Base-by-base conservation (phyloP, 1,139 yeast genomes). In the Zygoascus hellenicus region DNA sequence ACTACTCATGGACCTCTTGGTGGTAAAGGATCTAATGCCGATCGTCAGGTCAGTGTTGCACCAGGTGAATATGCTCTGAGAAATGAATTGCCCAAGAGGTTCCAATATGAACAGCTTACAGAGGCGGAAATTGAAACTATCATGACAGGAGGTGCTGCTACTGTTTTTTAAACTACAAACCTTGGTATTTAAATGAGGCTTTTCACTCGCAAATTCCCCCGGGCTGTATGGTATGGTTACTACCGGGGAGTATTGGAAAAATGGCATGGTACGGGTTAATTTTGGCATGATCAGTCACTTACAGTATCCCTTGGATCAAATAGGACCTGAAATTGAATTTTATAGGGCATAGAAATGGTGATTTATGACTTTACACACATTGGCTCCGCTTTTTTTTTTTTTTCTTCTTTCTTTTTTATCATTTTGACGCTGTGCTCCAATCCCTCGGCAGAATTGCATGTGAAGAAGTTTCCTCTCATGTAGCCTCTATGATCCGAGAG, bases 141-240 rank as follows among this genome's bases (percentile, higher is more conserved):
- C 58, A 74, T 78, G 58, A 74, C 76, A 47, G 96, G 96, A 43
- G 95, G 96, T 54, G 94, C 95, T 38, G 80, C 58, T 38, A 42
- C 51, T 14, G 57, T 62, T 31, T 62, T 55, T 48, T 60, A 53
- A 46, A 3, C 19, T 10, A 4, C 11, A 15, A n/a, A 11, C 17
- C 14, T 9, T 31, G 44, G 13, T 41, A 28, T 19, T 28, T 17
- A 19, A 11, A 6, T 13, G 16, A 15, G 19, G 5, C 29, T 35
- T 42, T 37, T 9, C 34, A n/a, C 13, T n/a, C 15, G 15, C 4
- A n/a, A 5, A 31, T 14, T n/a, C 9, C 15, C 15, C 9, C 15
- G 5, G 13, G 34, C 34, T 9, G 15, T 9, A 31, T 31, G 15
- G 15, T 31, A 31, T 14, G 34, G 34, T n/a, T n/a, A 9, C 9